Evolutionary conservation across 257 asterid species (phyloP), one percentile per base, ranked within the genome.

Genomic region (Eustoma russellianum): DNA sequence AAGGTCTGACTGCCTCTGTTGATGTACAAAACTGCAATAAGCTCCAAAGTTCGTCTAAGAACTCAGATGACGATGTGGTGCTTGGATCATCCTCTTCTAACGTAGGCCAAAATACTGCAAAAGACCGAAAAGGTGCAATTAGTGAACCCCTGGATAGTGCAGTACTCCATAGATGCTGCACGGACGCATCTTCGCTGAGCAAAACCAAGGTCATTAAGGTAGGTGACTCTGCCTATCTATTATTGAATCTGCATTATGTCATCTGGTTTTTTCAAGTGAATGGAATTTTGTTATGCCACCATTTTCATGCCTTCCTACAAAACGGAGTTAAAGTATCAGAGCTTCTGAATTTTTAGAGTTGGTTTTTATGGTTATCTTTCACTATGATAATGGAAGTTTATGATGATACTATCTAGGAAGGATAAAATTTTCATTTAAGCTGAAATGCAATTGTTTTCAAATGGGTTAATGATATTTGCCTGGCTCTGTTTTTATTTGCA

Each of bases 191-290:
- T 51, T n/a, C 8, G 9, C 16, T 17, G 5, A 58, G 16, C 17
- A 59, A 51, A 48, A 49, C 53, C 44, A 71, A 46, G 53, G 52
- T 69, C 28, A 70, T 17, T 55, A 46, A 57, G 94, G 97, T 88
- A 74, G 11, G 50, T 62, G 59, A 28, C 59, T 52, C 10, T 30
- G 16, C 46, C 40, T n/a, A 16, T 33, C 11, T 61, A 38, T 43
- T 48, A 3, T 40, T 34, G 38, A 40, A 44, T 33, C 45, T 48
- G 7, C 59, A 10, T 40, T 16, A 5, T 65, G 41, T 52, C 10
- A 30, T 24, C 1, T 28, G 52, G 47, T 15, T 43, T 59, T 47
- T 28, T 61, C 41, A 18, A 52, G 5, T n/a, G n/a, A n/a, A n/a
- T n/a, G n/a, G n/a, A n/a, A n/a, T n/a, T n/a, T n/a, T n/a, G 30